Percentiles rank a stretch among this genome's conserved stretches.
Evolutionary conservation across 1,284 basidiomycete species (phyloP).

Genomic region (Porphyrellus sp.): DNA sequence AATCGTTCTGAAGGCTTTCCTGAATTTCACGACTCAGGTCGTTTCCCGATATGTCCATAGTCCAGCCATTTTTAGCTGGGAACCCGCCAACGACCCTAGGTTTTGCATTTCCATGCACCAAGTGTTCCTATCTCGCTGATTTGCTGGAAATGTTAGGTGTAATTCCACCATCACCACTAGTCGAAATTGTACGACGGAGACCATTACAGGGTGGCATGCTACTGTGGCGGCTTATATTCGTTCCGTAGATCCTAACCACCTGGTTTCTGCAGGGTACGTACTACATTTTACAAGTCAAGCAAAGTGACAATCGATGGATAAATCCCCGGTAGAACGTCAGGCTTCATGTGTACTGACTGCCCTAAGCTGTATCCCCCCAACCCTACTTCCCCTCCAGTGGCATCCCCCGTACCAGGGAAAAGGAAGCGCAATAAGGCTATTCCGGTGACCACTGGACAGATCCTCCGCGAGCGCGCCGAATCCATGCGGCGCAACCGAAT

Average conservation of each 20-base stretch:
- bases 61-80: constrained; percentile 55
- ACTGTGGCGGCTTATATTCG: constrained; percentile 45
- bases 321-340: constrained; percentile 43
- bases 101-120: constrained; percentile 16
- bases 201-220: constrained; percentile 56
- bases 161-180: constrained; percentile 49
- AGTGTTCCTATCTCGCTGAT: constrained; percentile 9
- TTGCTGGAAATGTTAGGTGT: constrained; percentile 40
- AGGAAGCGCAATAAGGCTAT: constrained; percentile 36
- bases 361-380: constrained; percentile 49
- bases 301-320: not conserved
- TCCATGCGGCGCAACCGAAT: constrained; percentile 38
- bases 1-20: constrained; percentile 48
- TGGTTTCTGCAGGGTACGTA: constrained; percentile 58
- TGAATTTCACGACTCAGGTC: constrained; percentile 53
- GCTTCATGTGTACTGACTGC: constrained; percentile 57
- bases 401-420: constrained; percentile 36
- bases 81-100: constrained; percentile 64
- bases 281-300: not conserved
- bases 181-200: constrained; percentile 44
- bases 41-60: constrained; percentile 53
- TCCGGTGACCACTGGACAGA: constrained; percentile 43
- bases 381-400: constrained; percentile 37
- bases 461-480: constrained; percentile 47
- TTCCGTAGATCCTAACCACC: constrained; percentile 58